Percentiles rank a stretch among this genome's conserved stretches.
phyloP scores from a whole-genome alignment of 2,329 filamentous ascomycete genomes.

The Monilinia polystroma region DNA sequence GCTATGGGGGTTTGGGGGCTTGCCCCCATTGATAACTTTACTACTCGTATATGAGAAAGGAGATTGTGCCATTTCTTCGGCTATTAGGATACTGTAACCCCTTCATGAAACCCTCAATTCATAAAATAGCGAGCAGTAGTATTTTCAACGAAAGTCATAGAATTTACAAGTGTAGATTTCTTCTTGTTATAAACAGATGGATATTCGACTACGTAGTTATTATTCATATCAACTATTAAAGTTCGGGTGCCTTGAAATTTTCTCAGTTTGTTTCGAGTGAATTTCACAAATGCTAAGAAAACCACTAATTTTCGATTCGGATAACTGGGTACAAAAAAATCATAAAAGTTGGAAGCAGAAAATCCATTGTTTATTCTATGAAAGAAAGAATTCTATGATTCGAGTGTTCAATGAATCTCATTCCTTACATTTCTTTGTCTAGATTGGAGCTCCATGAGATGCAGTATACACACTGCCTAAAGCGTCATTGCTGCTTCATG shows the following conservation, averaged over 20 bases:
- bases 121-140: not conserved
- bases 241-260: not conserved
- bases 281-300: not conserved
- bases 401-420: not conserved
- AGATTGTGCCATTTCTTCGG: not conserved
- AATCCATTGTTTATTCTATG: slow-evolving; percentile 13
- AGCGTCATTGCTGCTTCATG: not conserved
- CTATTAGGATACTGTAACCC: not conserved
- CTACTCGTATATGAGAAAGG: not conserved
- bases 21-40: not conserved
- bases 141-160: not conserved
- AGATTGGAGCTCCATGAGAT: not conserved
- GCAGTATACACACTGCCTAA: slow-evolving; percentile 9
- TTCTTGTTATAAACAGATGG: not conserved
- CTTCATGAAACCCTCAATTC: not conserved
- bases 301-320: not conserved
- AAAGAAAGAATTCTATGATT: slow-evolving; percentile 7
- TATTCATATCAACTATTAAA: too few relatives aligned
- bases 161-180: not conserved
- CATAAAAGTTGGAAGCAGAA: not conserved
- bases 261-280: not conserved
- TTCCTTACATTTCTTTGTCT: slow-evolving; percentile 22
- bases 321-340: not conserved
- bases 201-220: not conserved
- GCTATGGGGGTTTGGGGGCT: not conserved